Conservation (phyloP, 2,329 filamentous ascomycete genomes). For the Coniochaeta sp. region DNA sequence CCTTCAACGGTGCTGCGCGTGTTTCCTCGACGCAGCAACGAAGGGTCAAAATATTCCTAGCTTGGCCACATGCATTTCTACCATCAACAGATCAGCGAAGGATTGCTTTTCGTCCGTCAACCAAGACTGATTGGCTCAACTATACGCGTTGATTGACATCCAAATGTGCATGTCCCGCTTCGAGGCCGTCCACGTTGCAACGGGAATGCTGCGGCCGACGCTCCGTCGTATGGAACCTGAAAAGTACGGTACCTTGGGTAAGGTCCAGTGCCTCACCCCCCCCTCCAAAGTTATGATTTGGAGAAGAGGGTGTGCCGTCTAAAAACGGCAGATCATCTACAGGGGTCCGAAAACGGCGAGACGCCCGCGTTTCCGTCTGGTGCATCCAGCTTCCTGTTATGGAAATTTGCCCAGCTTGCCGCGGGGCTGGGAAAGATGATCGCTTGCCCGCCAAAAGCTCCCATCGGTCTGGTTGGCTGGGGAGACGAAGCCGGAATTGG, state of each 20-base stretch:
- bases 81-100: not conserved
- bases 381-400: not conserved
- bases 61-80: not conserved
- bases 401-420: slow-evolving; percentile 1
- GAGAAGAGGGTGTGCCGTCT: not conserved
- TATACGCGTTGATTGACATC: not conserved
- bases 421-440: not conserved
- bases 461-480: not conserved
- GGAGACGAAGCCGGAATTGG: not conserved
- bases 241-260: too few species aligned
- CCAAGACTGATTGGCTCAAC: not conserved
- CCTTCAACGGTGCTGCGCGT: not conserved
- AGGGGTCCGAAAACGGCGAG: not conserved
- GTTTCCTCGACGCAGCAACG: not conserved
- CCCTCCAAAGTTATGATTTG: not conserved
- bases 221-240: not conserved
- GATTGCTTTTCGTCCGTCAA: not conserved
- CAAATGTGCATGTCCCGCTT: not conserved
- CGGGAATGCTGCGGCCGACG: not conserved
- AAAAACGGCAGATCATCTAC: not conserved
- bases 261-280: too few species aligned
- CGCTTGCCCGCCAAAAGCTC: not conserved
- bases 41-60: too few species aligned
- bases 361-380: not conserved
- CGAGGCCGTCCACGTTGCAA: not conserved